Base-by-base conservation (phyloP, 345 rosid species). In the Erucastrum elatum region DNA sequence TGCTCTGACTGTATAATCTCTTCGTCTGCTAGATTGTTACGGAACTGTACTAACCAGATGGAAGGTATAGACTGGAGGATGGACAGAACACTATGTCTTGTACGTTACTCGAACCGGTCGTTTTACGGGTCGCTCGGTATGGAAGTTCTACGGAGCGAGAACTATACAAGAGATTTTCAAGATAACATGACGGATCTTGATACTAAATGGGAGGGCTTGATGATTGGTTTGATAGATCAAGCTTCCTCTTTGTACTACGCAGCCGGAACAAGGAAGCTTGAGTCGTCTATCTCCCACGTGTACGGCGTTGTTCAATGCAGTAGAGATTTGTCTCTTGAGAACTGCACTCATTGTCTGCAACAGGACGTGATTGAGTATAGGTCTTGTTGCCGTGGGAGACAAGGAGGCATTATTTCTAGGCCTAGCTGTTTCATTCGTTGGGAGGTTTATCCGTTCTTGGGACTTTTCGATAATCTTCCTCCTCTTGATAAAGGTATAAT, bases 291-390 rank as follows among this genome's bases (percentile, higher is more conserved):
- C 10, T 25, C 69, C 11, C 49, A 2, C 0, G n/a, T 90, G 4
- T 90, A 77, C 69, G 27, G 39, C 6, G 77, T 88, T 2, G 82
- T 34, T 7, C 87, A 88, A 83, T 90, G 94, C 67, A 84, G 78
- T 1, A 81, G 72, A 12, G 90, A 88, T 62, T 1, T 88, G 9
- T 76, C 86, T 12, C 5, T 29, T 1, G 0, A 0, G 1, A 83
- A 67, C 4, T 87, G 88, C 59, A 31, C 39, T 0, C 0, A 2
- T 2, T 87, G 91, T 75, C 81, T 88, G 9, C 46, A 55, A 11
- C 15, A 0, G 1, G 81, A 78, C 26, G 61, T 71, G n/a, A 2
- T 41, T 5, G 4, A 12, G 11, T 67, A 80, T 55, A 78, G 72
- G n/a, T 26, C 0, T 8, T 84, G 83, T 49, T 83, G 88, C 49